Percentiles rank a stretch among this genome's conserved stretches.
phyloP scores from a whole-genome alignment of 2,329 filamentous ascomycete genomes.

The Fusarium hostae region DNA sequence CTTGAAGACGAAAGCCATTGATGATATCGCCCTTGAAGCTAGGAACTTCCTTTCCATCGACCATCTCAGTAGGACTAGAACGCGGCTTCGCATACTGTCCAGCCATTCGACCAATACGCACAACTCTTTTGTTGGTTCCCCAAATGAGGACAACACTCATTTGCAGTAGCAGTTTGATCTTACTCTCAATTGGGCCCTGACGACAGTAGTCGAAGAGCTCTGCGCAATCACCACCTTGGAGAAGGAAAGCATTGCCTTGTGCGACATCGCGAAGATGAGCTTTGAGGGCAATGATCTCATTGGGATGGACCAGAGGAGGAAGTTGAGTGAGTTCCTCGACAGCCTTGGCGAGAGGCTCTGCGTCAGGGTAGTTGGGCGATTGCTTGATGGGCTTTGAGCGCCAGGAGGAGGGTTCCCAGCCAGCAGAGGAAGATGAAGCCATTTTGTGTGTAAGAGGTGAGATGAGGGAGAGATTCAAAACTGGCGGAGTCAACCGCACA shows the following conservation, averaged over 20 bases:
- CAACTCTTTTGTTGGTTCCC: slow-evolving; percentile 82
- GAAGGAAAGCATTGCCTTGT: slow-evolving; percentile 87
- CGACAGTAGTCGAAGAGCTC: slow-evolving; percentile 98
- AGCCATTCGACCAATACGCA: slow-evolving; percentile 94
- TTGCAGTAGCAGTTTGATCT: slow-evolving; percentile 95
- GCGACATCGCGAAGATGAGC: slow-evolving; percentile 85
- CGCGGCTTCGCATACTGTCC: slow-evolving; percentile 97
- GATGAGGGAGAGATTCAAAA: neutral
- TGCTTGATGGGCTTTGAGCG: slow-evolving; percentile 83
- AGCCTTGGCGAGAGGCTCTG: slow-evolving; percentile 67
- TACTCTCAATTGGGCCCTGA: slow-evolving; percentile 88
- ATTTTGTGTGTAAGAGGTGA: slow-evolving; percentile 20
- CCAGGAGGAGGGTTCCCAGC: slow-evolving; percentile 76
- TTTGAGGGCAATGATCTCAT: slow-evolving; percentile 84
- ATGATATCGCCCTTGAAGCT: slow-evolving; percentile 96
- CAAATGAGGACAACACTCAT: slow-evolving; percentile 97
- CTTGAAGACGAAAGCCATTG: slow-evolving; percentile 84
- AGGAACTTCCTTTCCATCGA: slow-evolving; percentile 83
- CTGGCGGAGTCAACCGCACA: slow-evolving; percentile 3
- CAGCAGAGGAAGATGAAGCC: slow-evolving; percentile 47
- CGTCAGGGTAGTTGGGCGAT: slow-evolving; percentile 75
- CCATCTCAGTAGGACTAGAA: slow-evolving; percentile 85
- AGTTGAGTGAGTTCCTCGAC: slow-evolving; percentile 73
- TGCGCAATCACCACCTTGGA: slow-evolving; percentile 97
- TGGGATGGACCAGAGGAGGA: slow-evolving; percentile 82